These are phyloP conservation scores for Helotiales sp. DNA, from an alignment of 2,329 filamentous ascomycete genomes.

Conservation along the genomic window DNA sequence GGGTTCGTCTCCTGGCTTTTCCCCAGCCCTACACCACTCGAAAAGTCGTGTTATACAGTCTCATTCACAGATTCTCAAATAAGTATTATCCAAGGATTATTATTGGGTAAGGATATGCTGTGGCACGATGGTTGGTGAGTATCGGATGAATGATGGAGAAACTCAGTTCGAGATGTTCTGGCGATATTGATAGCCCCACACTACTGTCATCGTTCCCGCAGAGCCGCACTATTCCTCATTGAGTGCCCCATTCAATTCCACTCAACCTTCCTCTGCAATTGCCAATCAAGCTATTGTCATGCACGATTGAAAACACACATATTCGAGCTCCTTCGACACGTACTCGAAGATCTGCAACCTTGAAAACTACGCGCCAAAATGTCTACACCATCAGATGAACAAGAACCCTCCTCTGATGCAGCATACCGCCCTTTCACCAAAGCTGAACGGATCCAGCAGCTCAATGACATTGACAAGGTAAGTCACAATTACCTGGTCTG, in stretches of 20 bases:
- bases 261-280: not conserved
- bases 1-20: not conserved
- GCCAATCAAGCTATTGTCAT: no score
- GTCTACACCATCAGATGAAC: constrained; percentile 2
- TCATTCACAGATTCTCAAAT: not conserved
- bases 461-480: constrained; percentile 76
- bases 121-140: not conserved
- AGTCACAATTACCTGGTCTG: not conserved
- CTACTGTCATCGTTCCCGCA: constrained; percentile 32
- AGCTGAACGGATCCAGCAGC: constrained; percentile 76
- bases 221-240: constrained; percentile 26
- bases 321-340: not conserved
- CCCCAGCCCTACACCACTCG: not conserved
- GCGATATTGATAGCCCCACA: not conserved
- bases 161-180: not conserved
- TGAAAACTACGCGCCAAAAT: not conserved
- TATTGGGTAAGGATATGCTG: no score
- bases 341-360: not conserved
- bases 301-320: not conserved
- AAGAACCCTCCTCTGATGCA: constrained; percentile 1
- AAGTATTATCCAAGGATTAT: not conserved
- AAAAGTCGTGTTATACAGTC: not conserved
- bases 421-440: constrained; percentile 56
- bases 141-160: not conserved
- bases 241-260: not conserved